Conservation (phyloP, 1,284 basidiomycete species). For the Ustilago loliicola region DNA sequence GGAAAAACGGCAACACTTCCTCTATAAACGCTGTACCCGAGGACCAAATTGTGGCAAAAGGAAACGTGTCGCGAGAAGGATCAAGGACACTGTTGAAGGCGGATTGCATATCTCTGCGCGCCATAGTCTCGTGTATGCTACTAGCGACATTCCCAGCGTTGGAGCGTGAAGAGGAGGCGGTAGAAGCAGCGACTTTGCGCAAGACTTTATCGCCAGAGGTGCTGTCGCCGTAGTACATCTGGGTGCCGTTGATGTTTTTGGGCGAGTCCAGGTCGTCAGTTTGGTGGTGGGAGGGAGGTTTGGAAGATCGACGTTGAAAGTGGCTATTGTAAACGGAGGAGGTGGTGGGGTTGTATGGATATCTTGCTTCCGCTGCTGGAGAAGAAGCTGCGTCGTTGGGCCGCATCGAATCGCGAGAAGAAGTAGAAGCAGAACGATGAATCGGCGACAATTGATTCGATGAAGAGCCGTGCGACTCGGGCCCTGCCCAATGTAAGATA, state of each 20-base stretch:
- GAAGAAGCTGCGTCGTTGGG: neutral
- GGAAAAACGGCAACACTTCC: slow-evolving; percentile 47
- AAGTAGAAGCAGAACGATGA: neutral
- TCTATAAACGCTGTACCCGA: slow-evolving; percentile 51
- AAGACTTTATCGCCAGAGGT: slow-evolving; percentile 27
- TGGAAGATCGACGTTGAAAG: slow-evolving; percentile 11
- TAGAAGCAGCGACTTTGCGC: slow-evolving; percentile 22
- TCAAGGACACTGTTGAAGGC: slow-evolving; percentile 50
- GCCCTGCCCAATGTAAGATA: slow-evolving; percentile 35
- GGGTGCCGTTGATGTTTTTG: slow-evolving; percentile 44
- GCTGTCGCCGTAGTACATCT: slow-evolving; percentile 38
- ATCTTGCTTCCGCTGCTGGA: slow-evolving; percentile 5
- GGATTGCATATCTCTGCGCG: slow-evolving; percentile 35
- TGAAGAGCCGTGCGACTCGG: slow-evolving; percentile 22
- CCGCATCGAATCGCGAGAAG: neutral
- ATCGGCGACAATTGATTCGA: slow-evolving; percentile 18
- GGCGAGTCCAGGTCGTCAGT: slow-evolving; percentile 24
- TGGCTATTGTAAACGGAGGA: slow-evolving; percentile 14
- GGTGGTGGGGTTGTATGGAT: neutral
- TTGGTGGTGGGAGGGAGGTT: neutral
- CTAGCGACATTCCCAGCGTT: neutral
- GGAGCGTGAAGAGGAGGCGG: slow-evolving; percentile 13
- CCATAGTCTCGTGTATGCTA: slow-evolving; percentile 32
- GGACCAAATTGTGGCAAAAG: slow-evolving; percentile 51
- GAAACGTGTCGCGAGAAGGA: slow-evolving; percentile 44